phyloP scores from a whole-genome alignment of 208 protist genomes.

The Leptomonas pyrrhocoris region DNA sequence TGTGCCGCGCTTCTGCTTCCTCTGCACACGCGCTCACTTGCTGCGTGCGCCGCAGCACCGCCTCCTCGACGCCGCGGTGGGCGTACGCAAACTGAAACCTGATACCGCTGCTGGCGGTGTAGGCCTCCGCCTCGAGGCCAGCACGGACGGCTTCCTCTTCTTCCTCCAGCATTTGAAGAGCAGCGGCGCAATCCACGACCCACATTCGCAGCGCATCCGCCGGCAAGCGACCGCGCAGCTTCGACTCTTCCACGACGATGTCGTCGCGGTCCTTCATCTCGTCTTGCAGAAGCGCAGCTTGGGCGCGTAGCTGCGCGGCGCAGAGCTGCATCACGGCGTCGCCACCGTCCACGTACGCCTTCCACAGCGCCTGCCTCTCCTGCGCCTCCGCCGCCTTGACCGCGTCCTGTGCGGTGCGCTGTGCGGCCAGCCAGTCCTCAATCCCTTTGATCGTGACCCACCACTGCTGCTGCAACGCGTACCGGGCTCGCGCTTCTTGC shows the following conservation, averaged over 20 bases:
- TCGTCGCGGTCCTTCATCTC: conserved; percentile 31
- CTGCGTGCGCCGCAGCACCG: conserved; percentile 11
- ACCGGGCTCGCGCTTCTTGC: conserved; percentile 49
- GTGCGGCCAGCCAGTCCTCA: conserved; percentile 32
- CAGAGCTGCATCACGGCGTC: conserved; percentile 32
- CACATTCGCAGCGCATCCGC: conserved; percentile 21
- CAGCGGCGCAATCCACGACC: conserved; percentile 9
- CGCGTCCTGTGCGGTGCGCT: conserved; percentile 22
- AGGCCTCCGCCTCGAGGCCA: conserved; percentile 56
- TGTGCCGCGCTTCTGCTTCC: conserved; percentile 31
- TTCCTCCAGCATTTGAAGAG: conserved; percentile 40
- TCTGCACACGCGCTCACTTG: conserved; percentile 28
- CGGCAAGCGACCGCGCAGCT: conserved; percentile 12
- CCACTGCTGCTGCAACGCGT: conserved; percentile 38
- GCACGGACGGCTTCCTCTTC: conserved; percentile 49
- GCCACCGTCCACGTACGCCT: conserved; percentile 24
- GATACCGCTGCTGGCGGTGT: conserved; percentile 44
- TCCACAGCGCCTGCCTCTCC: conserved; percentile 34
- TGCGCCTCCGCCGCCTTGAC: conserved; percentile 28
- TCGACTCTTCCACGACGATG: conserved; percentile 10
- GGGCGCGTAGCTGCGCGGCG: conserved; percentile 31
- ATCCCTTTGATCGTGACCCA: conserved; percentile 42
- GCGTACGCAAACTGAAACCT: conserved; percentile 37
- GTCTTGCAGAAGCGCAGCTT: conserved; percentile 17
- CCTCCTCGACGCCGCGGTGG: conserved; percentile 17